A percentile compares a stretch with the other conserved stretches of the same genome.
phyloP scores from a whole-genome alignment of 257 asterid genomes.

The Gentiana macrophylla region DNA sequence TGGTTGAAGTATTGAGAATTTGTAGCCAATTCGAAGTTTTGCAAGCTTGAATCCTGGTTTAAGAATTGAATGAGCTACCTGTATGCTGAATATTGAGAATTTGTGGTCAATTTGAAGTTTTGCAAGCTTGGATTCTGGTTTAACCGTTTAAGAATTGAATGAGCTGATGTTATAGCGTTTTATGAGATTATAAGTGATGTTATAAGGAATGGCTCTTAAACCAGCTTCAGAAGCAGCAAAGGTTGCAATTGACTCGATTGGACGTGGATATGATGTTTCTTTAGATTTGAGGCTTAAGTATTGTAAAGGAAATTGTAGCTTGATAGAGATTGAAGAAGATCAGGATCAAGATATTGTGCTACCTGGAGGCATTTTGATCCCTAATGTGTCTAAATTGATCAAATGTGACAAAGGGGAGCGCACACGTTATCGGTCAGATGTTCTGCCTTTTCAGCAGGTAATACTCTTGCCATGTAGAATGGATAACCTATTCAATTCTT shows the following conservation, averaged over 20 bases:
- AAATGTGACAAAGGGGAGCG: constrained; percentile 97
- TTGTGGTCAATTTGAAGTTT: not conserved
- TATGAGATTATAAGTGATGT: constrained; percentile 11
- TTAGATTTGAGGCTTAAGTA: constrained; percentile 84
- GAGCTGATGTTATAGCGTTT: constrained; percentile 6
- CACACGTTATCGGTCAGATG: constrained; percentile 80
- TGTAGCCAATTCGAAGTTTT: too few relatives aligned
- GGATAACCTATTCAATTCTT: too few relatives aligned
- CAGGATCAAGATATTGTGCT: constrained; percentile 71
- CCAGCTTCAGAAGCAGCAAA: constrained; percentile 82
- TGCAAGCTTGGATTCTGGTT: not conserved
- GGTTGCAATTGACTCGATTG: constrained; percentile 84
- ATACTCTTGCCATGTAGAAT: constrained; percentile 1
- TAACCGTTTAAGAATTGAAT: not conserved
- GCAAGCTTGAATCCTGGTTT: too few relatives aligned
- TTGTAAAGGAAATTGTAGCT: constrained; percentile 72
- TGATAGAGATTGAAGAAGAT: constrained; percentile 73
- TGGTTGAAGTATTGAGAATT: too few relatives aligned
- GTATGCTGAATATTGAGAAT: not conserved
- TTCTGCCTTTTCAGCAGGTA: constrained; percentile 92
- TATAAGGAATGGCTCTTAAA: constrained; percentile 65
- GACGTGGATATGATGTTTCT: constrained; percentile 82
- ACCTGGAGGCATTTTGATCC: constrained; percentile 67
- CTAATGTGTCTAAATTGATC: constrained; percentile 66
- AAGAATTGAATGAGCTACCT: too few relatives aligned